Evolutionary conservation across 169 alveolate genomes (phyloP).

Genomic region (Plasmodium gaboni): DNA sequence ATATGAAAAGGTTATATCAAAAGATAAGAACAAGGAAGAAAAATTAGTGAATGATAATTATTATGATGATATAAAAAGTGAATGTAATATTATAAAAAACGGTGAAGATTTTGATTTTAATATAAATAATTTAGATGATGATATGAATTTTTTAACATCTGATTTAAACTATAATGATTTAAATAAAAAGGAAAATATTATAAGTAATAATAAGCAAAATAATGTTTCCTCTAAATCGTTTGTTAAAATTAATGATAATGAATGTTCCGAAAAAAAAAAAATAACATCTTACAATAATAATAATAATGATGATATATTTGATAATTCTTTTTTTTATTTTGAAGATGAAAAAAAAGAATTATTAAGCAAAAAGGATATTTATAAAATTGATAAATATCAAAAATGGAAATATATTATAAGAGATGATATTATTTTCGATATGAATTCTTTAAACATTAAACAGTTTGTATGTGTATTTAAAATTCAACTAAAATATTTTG

Average conservation of each 20-base stretch:
- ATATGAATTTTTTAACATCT: neutral
- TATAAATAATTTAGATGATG: neutral
- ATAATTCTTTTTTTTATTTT: neutral
- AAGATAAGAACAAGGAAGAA: neutral
- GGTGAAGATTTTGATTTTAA: neutral
- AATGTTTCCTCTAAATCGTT: neutral
- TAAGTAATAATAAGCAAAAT: neutral
- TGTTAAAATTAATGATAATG: neutral
- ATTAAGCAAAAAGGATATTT: slow-evolving; percentile 42
- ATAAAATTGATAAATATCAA: slow-evolving; percentile 41
- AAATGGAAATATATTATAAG: slow-evolving; percentile 46
- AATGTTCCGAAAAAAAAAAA: neutral
- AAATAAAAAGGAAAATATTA: neutral
- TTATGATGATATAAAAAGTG: neutral
- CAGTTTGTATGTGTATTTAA: slow-evolving; percentile 68
- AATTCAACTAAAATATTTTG: slow-evolving; percentile 49
- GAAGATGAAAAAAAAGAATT: neutral
- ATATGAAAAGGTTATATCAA: neutral
- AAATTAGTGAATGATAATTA: neutral
- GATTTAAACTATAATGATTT: neutral
- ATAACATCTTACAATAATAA: neutral
- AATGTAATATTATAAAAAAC: neutral
- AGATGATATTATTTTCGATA: slow-evolving; percentile 47
- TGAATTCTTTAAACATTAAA: slow-evolving; percentile 26
- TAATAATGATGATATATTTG: neutral